Evolutionary conservation across 202 grass and related monocot genomes (phyloP), one percentile per base, ranked within the genome.

Genomic region (Alloteropsis angusta): DNA sequence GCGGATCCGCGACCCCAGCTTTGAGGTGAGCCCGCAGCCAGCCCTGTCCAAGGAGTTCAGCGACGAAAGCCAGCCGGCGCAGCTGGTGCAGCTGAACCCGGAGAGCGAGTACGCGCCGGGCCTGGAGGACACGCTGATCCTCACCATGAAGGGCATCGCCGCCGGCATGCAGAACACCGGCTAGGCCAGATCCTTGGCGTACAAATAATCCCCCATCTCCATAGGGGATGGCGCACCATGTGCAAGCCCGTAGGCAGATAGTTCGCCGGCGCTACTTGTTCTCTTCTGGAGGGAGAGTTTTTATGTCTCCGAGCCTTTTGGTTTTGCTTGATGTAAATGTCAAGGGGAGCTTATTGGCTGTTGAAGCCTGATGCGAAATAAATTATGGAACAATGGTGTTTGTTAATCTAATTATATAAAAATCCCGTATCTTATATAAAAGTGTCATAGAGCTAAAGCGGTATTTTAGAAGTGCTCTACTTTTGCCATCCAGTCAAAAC

Each of bases 121-220:
- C 23, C 80, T 95, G 65, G 95, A 98, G 81, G 95, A 98, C 86
- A 98, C 95, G 43, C 95, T 98, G 77, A 98, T 98, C 80, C 81
- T 98, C 34, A 98, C 95, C 50, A 98, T 98, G 95, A 98, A 98
- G 89, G 95, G 95, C 54, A 94, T 98, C 48, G 95, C 95, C 36
- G 95, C 95, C 30, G 95, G 95, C 48, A 93, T 98, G 95, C 89
- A 89, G 79, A 98, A 98, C 84, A 98, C 95, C 9, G 96, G 96
- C 39, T 98, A 95, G 84, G 12, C 46, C 25, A 39, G 47, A 32
- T 26, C 17, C 17, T 49, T 17, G 48, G 39, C 65, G 30, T 77
- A 66, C 17, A 60, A 85, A 89, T 73, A 77, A 85, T 72, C 38
- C 9, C 78, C 38, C 9, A 48, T 58, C 72, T 66, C 62, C 62